Evolutionary conservation across 129 eudicot species (phyloP), one percentile per base, ranked within the genome.

Genomic region (Erigeron canadensis): DNA sequence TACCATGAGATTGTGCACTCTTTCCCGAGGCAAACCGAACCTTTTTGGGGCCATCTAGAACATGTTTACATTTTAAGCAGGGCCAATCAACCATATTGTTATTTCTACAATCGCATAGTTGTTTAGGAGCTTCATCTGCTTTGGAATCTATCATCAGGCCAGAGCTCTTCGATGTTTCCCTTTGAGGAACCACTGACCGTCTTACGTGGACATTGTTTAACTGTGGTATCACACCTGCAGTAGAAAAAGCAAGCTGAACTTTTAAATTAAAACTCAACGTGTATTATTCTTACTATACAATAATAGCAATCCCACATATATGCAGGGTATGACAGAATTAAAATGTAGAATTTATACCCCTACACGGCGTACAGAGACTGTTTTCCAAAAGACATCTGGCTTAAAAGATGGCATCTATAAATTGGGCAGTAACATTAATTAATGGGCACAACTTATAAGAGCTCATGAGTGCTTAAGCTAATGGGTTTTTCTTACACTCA

Each of bases 11-110:
- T 63, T 70, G 71, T 46, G 83, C 51, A 62, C 42, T 62, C 19
- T 72, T 78, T 64, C 72, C 83, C 65, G 75, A 47, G 41, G 87
- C 79, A 85, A 93, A 93, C 55, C 85, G 87, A 69, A 93, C 96
- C 80, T 89, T 93, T 88, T 87, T 93, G 42, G 81, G 89, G 58
- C 84, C 86, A 81, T 83, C 87, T 17, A 67, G 76, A 48, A 48
- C 73, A 37, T 80, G 65, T 64, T 76, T 71, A 53, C 84, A 75
- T 47, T 85, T 85, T 16, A 67, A 53, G 57, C 71, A 71, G 8
- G 72, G 54, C 13, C 75, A 74, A 74, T 75, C 81, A 73, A 69
- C 79, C 65, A 77, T 56, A 69, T 85, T 77, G 22, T 54, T 78
- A 76, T 37, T 75, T 62, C 67, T 80, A 74, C 73, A 64, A 64